phyloP scores from a whole-genome alignment of 179 eudicot genomes.

The Dionaea muscipula region DNA sequence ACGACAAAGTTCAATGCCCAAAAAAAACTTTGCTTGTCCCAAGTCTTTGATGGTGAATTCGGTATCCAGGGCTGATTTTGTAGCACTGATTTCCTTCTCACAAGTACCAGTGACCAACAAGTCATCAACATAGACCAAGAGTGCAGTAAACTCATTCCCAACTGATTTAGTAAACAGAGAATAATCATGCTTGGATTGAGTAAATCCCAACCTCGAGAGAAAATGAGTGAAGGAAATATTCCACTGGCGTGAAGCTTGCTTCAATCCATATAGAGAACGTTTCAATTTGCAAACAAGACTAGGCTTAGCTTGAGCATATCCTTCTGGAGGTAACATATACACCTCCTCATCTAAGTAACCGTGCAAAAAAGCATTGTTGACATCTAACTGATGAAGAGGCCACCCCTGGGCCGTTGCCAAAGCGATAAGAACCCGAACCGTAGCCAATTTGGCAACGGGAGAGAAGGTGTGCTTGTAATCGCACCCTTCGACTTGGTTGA shows the following conservation, averaged over 20 bases:
- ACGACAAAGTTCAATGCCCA: background rate
- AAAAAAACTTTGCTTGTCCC: background rate
- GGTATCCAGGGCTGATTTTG: background rate
- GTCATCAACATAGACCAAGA: constrained; percentile 5
- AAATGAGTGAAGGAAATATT: background rate
- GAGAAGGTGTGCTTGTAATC: background rate
- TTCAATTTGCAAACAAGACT: background rate
- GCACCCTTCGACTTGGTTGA: background rate
- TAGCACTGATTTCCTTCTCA: too few relatives aligned
- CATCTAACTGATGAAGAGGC: background rate
- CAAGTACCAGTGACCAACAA: background rate
- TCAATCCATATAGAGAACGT: background rate
- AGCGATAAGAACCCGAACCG: background rate
- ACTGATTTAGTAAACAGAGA: background rate
- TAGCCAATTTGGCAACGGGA: constrained; percentile 1
- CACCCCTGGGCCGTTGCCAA: background rate
- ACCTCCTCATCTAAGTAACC: constrained; percentile 5
- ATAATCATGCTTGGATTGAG: background rate
- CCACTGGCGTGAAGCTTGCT: background rate
- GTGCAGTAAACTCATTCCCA: too few relatives aligned
- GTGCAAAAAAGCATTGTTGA: background rate
- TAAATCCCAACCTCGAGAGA: background rate
- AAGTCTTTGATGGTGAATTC: constrained; percentile 1
- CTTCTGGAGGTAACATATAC: background rate
- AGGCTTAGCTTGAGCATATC: background rate